Percentiles rank a stretch among this genome's conserved stretches.
phyloP scores from a whole-genome alignment of 305 asterid species.

The Solanum hybrid region DNA sequence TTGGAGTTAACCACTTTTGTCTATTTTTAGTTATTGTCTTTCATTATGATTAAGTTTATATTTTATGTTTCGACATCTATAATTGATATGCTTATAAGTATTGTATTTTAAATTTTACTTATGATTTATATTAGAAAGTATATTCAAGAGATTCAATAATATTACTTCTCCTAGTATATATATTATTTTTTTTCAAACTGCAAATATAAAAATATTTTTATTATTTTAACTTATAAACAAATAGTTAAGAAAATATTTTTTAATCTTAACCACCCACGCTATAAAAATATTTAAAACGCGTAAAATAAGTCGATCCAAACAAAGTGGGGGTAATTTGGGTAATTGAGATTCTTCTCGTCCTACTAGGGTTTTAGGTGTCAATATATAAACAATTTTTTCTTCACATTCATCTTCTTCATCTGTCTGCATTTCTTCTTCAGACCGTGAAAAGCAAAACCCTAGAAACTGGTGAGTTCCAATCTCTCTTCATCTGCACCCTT shows the following conservation, averaged over 20 bases:
- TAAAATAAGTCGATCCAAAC: no score
- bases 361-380: constrained; percentile 35
- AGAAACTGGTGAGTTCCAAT: not conserved
- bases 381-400: constrained; percentile 3
- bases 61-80: no score
- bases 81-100: not conserved
- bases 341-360: not conserved
- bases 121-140: not conserved
- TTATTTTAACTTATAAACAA: no score
- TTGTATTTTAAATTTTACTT: no score
- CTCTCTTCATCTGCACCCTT: not conserved
- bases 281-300: no score
- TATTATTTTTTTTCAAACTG: no score
- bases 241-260: no score
- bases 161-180: not conserved
- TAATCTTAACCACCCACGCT: no score
- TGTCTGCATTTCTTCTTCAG: not conserved
- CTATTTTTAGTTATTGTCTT: no score
- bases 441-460: constrained; percentile 25
- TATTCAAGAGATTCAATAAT: not conserved
- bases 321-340: not conserved
- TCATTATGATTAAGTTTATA: no score
- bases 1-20: no score
- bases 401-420: not conserved
- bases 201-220: no score